These are phyloP conservation scores for Rubroboletus satanas DNA, from an alignment of 768 basidiomycete genomes.

Conservation along the genomic window DNA sequence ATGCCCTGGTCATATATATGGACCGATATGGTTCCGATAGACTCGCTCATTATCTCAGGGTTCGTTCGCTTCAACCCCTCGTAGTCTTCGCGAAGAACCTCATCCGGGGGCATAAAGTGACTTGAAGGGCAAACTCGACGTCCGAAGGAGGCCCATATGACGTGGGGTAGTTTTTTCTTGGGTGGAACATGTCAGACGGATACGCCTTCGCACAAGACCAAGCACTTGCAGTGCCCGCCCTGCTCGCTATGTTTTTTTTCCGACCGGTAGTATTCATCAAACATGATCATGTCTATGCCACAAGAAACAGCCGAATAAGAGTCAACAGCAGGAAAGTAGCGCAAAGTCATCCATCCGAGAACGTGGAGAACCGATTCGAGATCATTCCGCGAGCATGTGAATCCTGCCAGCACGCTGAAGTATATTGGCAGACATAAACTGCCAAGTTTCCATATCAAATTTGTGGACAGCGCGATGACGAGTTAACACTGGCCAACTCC, in stretches of 20 bases:
- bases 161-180: neutral
- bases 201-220: neutral
- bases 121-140: neutral
- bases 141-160: neutral
- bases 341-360: too few relatives aligned
- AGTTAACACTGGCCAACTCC: constrained; percentile 11
- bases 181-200: neutral
- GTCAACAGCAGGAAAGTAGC: neutral
- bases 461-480: too few relatives aligned
- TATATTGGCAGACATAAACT: too few relatives aligned
- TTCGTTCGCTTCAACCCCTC: neutral
- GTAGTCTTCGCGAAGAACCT: neutral
- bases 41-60: neutral
- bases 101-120: neutral
- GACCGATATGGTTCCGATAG: neutral
- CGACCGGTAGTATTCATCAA: neutral
- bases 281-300: neutral
- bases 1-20: neutral
- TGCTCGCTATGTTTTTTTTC: too few relatives aligned
- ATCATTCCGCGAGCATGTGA: too few relatives aligned
- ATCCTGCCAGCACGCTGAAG: too few relatives aligned
- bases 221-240: too few relatives aligned
- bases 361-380: too few relatives aligned
- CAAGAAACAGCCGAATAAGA: neutral
- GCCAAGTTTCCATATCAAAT: too few relatives aligned